Base-by-base conservation (phyloP, 2,329 filamentous ascomycete genomes). In the Fusarium sp. region DNA sequence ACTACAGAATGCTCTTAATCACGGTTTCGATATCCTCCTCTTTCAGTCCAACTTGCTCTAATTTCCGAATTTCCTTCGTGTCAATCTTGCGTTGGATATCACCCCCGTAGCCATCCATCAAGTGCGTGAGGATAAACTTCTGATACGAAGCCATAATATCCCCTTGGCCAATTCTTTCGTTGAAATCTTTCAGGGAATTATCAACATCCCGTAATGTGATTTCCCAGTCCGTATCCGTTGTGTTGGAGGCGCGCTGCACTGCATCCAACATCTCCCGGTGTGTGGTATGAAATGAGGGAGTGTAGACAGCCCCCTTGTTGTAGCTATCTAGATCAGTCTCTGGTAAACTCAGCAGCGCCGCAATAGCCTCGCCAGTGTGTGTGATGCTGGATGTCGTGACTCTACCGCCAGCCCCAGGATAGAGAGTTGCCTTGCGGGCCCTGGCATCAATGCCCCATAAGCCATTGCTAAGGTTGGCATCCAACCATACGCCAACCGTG, bases 71-170 rank as follows among this genome's bases (percentile, higher is more conserved):
- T 9, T 65, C 50, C 13, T 7, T 41, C 4, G 18, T 3, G 33
- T 64, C 58, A 11, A 72, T 43, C 54, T 69, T 72, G n/a, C n/a
- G 7, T n/a, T 64, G 18, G 24, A 74, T 60, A 7, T 74, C 54
- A 0, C 35, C 68, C 24, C 65, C 59, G 11, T 29, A 13, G 3
- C 22, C 59, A n/a, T 66, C 31, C 18, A 59, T 13, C 16, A 72
- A 72, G 63, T 74, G 62, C 2, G 43, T 74, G 11, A 72, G 18
- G 13, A 74, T 62, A 22, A 74, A 74, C 54, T 74, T 74, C 5
- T 54, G 16, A 24, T 58, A 69, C 8, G 54, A 24, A 39, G 65
- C 65, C 4, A 37, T 29, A 2, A 2, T 18, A 18, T 74, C 65
- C 6, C 37, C 35, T 18, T 69, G 31, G 11, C 52, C n/a, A 14